Conservation (phyloP, 1,139 yeast genomes). For the Geotrichum klebahnii region DNA sequence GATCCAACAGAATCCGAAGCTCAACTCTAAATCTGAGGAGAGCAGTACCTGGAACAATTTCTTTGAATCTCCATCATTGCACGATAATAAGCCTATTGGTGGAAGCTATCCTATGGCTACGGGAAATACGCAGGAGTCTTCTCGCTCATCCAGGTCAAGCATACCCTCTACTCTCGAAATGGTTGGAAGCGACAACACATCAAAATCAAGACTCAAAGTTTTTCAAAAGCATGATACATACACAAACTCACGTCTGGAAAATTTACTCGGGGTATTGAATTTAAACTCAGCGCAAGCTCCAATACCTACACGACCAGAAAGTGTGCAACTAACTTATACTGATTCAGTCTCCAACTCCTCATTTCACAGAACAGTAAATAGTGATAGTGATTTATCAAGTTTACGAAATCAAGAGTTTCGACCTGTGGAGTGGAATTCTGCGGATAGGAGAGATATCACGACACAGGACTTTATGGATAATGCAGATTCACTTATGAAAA, state of each 20-base stretch:
- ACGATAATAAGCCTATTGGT: background rate
- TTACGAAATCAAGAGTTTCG: background rate
- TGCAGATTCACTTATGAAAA: slow-evolving; percentile 19
- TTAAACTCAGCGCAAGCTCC: background rate
- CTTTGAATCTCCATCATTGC: slow-evolving; percentile 7
- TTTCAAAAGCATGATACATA: slow-evolving; percentile 20
- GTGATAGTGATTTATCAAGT: slow-evolving; percentile 6
- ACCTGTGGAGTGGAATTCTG: slow-evolving; percentile 16
- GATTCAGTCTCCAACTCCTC: slow-evolving; percentile 9
- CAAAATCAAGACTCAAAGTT: slow-evolving; percentile 18
- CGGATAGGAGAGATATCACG: slow-evolving; percentile 19
- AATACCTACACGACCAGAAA: background rate
- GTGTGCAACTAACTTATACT: background rate
- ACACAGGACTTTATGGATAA: slow-evolving; percentile 22
- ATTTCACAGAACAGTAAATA: background rate
- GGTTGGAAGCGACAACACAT: slow-evolving; percentile 1
- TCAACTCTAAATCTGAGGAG: background rate
- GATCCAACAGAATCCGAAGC: slow-evolving; percentile 1
- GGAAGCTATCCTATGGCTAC: too few relatives aligned
- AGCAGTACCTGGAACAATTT: slow-evolving; percentile 6
- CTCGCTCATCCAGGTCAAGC: too few relatives aligned
- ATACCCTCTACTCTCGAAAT: too few relatives aligned
- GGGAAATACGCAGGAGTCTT: too few relatives aligned
- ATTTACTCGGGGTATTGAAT: slow-evolving; percentile 14
- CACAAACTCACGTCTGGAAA: slow-evolving; percentile 16